phyloP scores from a whole-genome alignment of 148 eudicot species.

The Cornus suecica region DNA sequence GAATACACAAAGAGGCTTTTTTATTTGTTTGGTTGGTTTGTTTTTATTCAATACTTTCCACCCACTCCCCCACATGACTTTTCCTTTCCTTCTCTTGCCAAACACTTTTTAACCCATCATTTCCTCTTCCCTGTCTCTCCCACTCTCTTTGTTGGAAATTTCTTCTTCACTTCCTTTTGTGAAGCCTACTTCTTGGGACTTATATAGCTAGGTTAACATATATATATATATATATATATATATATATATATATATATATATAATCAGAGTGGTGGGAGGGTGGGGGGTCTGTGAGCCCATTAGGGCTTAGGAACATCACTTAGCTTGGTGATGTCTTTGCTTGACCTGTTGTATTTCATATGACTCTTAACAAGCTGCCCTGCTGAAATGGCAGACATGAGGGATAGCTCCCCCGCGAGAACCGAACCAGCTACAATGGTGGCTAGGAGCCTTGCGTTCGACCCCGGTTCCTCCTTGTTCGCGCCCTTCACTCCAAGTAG shows the following conservation, averaged over 20 bases:
- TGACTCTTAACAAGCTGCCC: slow-evolving; percentile 38
- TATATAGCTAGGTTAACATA: too few species aligned
- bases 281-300: background rate
- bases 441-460: slow-evolving; percentile 34
- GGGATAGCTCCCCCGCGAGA: slow-evolving; percentile 40
- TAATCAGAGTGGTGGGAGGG: background rate
- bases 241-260: too few species aligned
- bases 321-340: slow-evolving; percentile 23
- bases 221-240: too few species aligned
- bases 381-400: slow-evolving; percentile 36
- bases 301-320: background rate
- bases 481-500: slow-evolving; percentile 40
- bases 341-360: slow-evolving; percentile 42
- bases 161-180: background rate
- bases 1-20: background rate
- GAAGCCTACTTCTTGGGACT: background rate
- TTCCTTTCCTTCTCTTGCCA: background rate
- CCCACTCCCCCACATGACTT: background rate
- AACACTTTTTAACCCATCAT: too few species aligned
- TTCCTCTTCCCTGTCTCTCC: background rate
- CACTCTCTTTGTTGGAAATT: background rate
- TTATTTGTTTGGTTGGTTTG: background rate
- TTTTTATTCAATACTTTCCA: background rate
- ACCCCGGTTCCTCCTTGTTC: slow-evolving; percentile 29
- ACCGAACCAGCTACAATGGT: slow-evolving; percentile 37